A percentile compares a stretch with the other conserved stretches of the same genome.
Evolutionary conservation across 345 rosid genomes (phyloP).

Genomic region (Psidium friedrichsthalianum): DNA sequence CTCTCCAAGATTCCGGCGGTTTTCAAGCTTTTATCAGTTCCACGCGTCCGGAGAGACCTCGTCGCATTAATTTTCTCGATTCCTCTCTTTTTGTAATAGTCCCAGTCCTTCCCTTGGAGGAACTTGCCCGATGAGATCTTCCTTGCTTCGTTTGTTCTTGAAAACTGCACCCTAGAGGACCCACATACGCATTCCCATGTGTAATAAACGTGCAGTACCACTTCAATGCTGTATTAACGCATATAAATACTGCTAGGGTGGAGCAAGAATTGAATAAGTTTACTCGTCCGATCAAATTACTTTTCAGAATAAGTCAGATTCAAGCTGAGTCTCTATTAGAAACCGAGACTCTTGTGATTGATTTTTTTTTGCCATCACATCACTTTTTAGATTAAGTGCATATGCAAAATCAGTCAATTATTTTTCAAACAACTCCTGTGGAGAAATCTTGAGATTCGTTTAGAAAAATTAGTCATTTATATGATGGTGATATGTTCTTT

Average conservation of each 20-base stretch:
- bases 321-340: not conserved
- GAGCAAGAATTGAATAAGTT: not conserved
- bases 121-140: not conserved
- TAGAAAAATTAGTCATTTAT: not conserved
- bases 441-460: not conserved
- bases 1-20: not conserved
- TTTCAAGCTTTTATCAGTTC: not conserved
- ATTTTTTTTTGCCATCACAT: not conserved
- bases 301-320: not conserved
- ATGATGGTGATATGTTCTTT: not conserved
- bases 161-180: not conserved
- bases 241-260: not conserved
- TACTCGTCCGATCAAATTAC: not conserved
- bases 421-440: not conserved
- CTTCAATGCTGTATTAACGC: not conserved
- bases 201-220: not conserved
- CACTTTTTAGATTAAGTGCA: not conserved
- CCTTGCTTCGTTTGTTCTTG: not conserved
- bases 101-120: not conserved
- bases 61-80: not conserved
- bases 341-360: not conserved
- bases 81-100: not conserved
- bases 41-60: not conserved
- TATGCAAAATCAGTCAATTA: not conserved
- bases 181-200: not conserved